These are phyloP conservation scores for Nakaseomyces glabratus DNA, from an alignment of 1,139 yeast genomes.

Conservation along the genomic window DNA sequence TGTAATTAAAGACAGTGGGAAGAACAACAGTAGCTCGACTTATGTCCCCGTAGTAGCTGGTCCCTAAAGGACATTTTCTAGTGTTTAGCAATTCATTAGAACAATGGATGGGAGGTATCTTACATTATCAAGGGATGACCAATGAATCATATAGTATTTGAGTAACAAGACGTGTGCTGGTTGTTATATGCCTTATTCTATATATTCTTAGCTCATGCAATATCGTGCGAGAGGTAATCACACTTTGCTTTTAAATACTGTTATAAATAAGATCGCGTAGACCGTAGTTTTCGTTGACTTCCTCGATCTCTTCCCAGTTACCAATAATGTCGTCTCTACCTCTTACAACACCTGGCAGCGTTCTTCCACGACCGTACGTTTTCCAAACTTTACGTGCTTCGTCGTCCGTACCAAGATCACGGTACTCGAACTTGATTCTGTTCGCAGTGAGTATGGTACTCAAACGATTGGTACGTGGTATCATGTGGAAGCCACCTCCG, in stretches of 20 bases:
- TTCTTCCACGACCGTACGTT: constrained; percentile 62
- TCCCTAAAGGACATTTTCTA: too few relatives aligned
- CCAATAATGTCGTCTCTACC: constrained; percentile 83
- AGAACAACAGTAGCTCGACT: too few relatives aligned
- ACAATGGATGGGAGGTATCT: too few relatives aligned
- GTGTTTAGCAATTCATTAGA: too few relatives aligned
- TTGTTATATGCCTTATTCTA: too few relatives aligned
- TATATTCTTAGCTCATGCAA: too few relatives aligned
- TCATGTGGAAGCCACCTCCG: constrained; percentile 76
- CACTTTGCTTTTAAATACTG: constrained; percentile 29
- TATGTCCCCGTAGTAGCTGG: too few relatives aligned
- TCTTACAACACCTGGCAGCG: constrained; percentile 84
- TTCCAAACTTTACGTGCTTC: constrained; percentile 83
- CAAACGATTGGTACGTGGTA: constrained; percentile 71
- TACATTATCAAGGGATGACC: too few relatives aligned
- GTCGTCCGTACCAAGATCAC: constrained; percentile 80
- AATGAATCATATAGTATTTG: too few relatives aligned
- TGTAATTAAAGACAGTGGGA: too few relatives aligned
- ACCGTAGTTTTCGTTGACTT: constrained; percentile 75
- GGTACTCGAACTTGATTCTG: constrained; percentile 52
- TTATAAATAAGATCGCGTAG: constrained; percentile 50
- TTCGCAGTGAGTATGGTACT: constrained; percentile 71
- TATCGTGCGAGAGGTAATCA: too few relatives aligned
- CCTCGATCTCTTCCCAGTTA: constrained; percentile 70
- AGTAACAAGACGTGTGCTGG: too few relatives aligned